Evolutionary conservation across 1,284 basidiomycete species (phyloP).

Genomic region (Abortiporus biennis): DNA sequence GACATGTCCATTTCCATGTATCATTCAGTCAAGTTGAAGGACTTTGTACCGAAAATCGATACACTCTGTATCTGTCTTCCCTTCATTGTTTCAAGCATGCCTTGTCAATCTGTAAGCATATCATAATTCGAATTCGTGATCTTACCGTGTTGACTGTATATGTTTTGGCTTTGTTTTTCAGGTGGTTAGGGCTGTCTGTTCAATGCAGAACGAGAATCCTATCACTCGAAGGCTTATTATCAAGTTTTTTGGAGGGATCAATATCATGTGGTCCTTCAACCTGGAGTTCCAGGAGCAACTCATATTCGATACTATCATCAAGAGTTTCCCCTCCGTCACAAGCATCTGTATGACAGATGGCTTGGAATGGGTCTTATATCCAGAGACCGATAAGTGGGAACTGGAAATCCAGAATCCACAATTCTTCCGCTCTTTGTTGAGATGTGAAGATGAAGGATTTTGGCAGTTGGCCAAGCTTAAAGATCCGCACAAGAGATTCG

Average conservation of each 20-base stretch:
- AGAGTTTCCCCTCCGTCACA: slow-evolving; percentile 7
- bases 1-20: slow-evolving; percentile 7
- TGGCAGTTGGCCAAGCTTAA: slow-evolving; percentile 6
- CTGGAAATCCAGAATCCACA: slow-evolving; percentile 9
- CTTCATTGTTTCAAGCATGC: not conserved
- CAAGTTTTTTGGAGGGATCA: slow-evolving; percentile 4
- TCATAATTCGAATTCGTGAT: no score
- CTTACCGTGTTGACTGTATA: no score
- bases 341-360: slow-evolving; percentile 8
- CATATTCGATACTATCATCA: slow-evolving; percentile 5
- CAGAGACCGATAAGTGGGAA: slow-evolving; percentile 6
- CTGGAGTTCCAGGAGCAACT: slow-evolving; percentile 9
- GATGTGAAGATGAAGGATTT: not conserved
- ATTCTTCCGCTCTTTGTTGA: slow-evolving; percentile 6
- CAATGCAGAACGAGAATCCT: not conserved
- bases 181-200: slow-evolving; percentile 7
- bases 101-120: not conserved
- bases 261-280: slow-evolving; percentile 7
- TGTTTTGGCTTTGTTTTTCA: not conserved
- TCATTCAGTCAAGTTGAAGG: not conserved
- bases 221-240: slow-evolving; percentile 5
- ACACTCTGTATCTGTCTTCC: not conserved
- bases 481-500: slow-evolving; percentile 8
- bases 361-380: slow-evolving; percentile 8
- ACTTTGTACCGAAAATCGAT: not conserved